phyloP scores from a whole-genome alignment of 176 grass and related monocot species.

The Microstegium vimineum region DNA sequence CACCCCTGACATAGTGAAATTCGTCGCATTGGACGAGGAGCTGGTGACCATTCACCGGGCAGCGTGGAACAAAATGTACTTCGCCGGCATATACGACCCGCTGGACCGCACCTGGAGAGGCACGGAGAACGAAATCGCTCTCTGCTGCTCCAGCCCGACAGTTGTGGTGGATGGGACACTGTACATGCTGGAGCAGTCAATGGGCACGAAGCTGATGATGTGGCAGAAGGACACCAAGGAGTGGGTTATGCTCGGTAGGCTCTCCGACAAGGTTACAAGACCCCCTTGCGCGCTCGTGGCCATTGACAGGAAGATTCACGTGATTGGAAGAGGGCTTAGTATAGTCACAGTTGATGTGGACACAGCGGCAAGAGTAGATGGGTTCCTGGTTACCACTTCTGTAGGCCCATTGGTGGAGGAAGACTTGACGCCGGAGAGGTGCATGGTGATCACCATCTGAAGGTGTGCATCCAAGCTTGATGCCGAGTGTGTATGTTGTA shows the following conservation, averaged over 20 bases:
- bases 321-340: constrained; percentile 54
- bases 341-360: constrained; percentile 47
- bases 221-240: constrained; percentile 43
- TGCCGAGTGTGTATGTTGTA: not conserved
- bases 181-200: constrained; percentile 54
- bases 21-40: constrained; percentile 44
- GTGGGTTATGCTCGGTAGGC: constrained; percentile 53
- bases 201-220: constrained; percentile 47
- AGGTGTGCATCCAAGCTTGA: not conserved
- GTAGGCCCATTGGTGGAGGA: constrained; percentile 26
- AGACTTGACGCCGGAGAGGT: constrained; percentile 45
- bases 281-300: constrained; percentile 38
- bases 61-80: constrained; percentile 44
- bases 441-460: constrained; percentile 66
- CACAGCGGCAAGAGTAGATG: constrained; percentile 35
- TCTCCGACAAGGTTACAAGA: constrained; percentile 45
- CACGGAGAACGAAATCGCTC: constrained; percentile 51
- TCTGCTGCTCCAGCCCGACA: constrained; percentile 45
- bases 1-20: constrained; percentile 55
- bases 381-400: constrained; percentile 41
- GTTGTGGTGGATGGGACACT: constrained; percentile 49
- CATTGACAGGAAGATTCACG: constrained; percentile 49
- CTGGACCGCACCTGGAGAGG: constrained; percentile 41
- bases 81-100: constrained; percentile 66
- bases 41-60: constrained; percentile 62